Percentiles rank a stretch among this genome's conserved stretches.
Evolutionary conservation across 208 protist genomes (phyloP).

Genomic region (Paratrypanosoma confusum): DNA sequence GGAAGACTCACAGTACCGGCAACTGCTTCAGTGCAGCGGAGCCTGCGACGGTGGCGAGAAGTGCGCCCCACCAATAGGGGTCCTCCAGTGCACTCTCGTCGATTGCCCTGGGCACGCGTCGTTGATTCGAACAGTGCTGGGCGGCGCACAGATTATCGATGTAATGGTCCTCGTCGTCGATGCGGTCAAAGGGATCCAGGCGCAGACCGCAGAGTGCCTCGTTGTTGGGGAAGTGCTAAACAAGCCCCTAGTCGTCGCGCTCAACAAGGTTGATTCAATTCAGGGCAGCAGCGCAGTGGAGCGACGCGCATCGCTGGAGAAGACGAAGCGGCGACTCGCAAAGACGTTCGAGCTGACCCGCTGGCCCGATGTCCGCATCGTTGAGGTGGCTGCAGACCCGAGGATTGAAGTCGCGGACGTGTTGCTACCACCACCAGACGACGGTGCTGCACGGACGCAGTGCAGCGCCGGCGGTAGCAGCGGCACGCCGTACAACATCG

Average conservation of each 20-base stretch:
- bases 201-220: conserved; percentile 96
- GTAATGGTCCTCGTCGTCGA: conserved; percentile 97
- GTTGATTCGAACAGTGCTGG: conserved; percentile 97
- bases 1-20: conserved; percentile 5
- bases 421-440: too few species aligned
- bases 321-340: conserved; percentile 31
- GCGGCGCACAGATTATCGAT: conserved; percentile 98
- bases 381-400: conserved; percentile 59
- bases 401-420: conserved; percentile 4
- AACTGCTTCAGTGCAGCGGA: conserved; percentile 9
- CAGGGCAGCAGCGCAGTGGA: conserved; percentile 18
- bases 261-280: conserved; percentile 96
- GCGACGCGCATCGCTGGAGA: conserved; percentile 25
- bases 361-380: conserved; percentile 52
- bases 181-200: conserved; percentile 95
- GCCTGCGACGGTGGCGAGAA: too few species aligned
- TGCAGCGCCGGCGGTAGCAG: background rate
- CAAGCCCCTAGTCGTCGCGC: conserved; percentile 85
- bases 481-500: conserved; percentile 11
- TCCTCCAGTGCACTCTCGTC: conserved; percentile 91
- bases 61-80: conserved; percentile 11
- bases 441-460: background rate
- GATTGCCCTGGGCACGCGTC: conserved; percentile 98
- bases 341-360: conserved; percentile 61
- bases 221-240: conserved; percentile 70